Conservation (phyloP, 139 green algal species). For the Volvox reticuliferus region DNA sequence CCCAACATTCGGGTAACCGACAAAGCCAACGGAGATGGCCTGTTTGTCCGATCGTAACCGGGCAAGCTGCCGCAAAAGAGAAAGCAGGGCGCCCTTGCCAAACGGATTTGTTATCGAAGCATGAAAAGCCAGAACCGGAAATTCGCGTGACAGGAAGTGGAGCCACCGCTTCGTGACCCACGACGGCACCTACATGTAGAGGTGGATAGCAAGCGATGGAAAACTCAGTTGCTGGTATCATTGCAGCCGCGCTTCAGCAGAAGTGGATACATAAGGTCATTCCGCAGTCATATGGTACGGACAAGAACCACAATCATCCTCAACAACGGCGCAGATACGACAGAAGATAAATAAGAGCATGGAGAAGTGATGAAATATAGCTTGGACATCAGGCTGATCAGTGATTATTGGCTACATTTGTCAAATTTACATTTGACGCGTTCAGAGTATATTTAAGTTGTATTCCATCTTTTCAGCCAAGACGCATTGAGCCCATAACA, state of each 20-base stretch:
- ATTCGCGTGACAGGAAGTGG: conserved; percentile 89
- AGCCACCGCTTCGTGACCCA: conserved; percentile 99
- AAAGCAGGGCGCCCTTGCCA: conserved; percentile 94
- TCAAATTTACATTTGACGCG: conserved; percentile 3
- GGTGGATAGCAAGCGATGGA: not conserved
- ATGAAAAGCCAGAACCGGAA: conserved; percentile 98
- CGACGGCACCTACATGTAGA: conserved; percentile 84
- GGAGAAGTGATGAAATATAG: too few species aligned
- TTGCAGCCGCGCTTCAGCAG: conserved; percentile 19
- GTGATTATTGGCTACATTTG: conserved; percentile 33
- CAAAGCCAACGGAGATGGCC: conserved; percentile 96
- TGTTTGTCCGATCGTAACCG: conserved; percentile 96
- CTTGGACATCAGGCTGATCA: conserved; percentile 23
- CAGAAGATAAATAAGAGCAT: too few species aligned
- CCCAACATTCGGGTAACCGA: conserved; percentile 99
- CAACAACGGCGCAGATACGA: conserved; percentile 42
- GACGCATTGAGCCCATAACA: not conserved
- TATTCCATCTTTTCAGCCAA: conserved; percentile 60
- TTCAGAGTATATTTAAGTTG: conserved; percentile 79
- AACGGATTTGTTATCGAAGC: conserved; percentile 97
- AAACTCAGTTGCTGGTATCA: not conserved
- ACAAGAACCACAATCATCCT: conserved; percentile 58
- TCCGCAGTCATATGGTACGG: conserved; percentile 43
- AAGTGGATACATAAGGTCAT: not conserved
- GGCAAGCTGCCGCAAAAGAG: conserved; percentile 87